A percentile compares a stretch with the other conserved stretches of the same genome.
Conservation (phyloP, 2,329 filamentous ascomycete genomes). For the Ophiocordyceps sinensis region DNA sequence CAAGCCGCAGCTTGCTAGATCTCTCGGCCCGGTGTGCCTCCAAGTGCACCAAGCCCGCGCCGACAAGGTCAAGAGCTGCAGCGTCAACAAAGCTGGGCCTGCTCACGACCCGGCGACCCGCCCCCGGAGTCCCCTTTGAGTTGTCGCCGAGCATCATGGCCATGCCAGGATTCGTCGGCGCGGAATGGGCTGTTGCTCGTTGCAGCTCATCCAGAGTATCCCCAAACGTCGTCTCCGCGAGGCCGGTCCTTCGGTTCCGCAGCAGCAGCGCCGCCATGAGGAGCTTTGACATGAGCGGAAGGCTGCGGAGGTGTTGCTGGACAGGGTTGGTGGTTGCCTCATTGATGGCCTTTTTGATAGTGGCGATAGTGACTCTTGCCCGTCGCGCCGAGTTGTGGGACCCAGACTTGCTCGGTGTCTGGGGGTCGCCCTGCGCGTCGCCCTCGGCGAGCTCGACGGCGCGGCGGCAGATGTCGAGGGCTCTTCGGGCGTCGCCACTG, state of each 20-base stretch:
- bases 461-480: conserved; percentile 85
- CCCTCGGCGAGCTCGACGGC: conserved; percentile 91
- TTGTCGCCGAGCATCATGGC: conserved; percentile 18
- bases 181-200: conserved; percentile 20
- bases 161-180: conserved; percentile 21
- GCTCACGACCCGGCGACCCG: conserved; percentile 14
- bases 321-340: conserved; percentile 89
- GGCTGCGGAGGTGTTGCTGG: conserved; percentile 71
- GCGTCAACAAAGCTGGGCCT: conserved; percentile 37
- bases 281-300: conserved; percentile 72
- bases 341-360: conserved; percentile 85
- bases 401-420: conserved; percentile 46
- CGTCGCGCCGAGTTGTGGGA: conserved; percentile 12
- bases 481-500: conserved; percentile 81
- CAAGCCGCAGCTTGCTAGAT: conserved; percentile 72
- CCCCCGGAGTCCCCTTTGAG: conserved; percentile 12
- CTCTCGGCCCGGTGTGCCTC: conserved; percentile 71
- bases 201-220: conserved; percentile 71
- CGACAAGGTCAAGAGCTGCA: conserved; percentile 70
- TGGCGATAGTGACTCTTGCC: conserved; percentile 71
- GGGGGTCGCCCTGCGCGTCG: conserved; percentile 35
- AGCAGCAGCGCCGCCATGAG: conserved; percentile 72
- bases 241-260: conserved; percentile 65
- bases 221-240: conserved; percentile 75
- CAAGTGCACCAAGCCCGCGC: conserved; percentile 75